phyloP scores from a whole-genome alignment of 2,329 filamentous ascomycete species.

The Talaromyces sp. region DNA sequence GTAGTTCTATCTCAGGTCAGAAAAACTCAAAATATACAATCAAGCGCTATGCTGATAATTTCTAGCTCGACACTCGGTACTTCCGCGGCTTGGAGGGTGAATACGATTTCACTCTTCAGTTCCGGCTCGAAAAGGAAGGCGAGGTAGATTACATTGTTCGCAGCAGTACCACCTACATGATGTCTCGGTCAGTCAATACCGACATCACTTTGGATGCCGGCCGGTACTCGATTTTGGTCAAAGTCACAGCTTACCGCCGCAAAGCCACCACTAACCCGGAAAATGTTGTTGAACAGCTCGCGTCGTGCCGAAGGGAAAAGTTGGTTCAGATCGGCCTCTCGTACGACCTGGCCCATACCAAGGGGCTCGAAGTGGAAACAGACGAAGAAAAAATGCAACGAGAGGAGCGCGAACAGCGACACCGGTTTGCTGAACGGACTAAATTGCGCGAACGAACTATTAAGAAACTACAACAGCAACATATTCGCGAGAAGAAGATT shows the following conservation, averaged over 20 bases:
- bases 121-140: constrained; percentile 56
- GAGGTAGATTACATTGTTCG: constrained; percentile 57
- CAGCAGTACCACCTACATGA: constrained; percentile 53
- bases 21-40: background rate
- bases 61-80: constrained; percentile 56
- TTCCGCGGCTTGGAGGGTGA: constrained; percentile 55
- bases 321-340: constrained; percentile 49
- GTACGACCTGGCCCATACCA: constrained; percentile 44
- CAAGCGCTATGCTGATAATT: background rate
- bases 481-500: constrained; percentile 36
- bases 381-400: constrained; percentile 31
- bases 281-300: constrained; percentile 63
- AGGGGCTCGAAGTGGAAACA: constrained; percentile 34
- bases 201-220: constrained; percentile 72
- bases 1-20: constrained; percentile 54
- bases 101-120: constrained; percentile 55
- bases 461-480: constrained; percentile 37
- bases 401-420: constrained; percentile 32
- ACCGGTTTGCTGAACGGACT: constrained; percentile 28
- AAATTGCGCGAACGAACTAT: constrained; percentile 35
- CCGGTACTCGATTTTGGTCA: constrained; percentile 70
- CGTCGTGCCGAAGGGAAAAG: constrained; percentile 64
- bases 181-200: constrained; percentile 70
- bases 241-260: constrained; percentile 63
- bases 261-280: constrained; percentile 53